Base-by-base conservation (phyloP, 1,284 basidiomycete species). In the Tilletia horrida region DNA sequence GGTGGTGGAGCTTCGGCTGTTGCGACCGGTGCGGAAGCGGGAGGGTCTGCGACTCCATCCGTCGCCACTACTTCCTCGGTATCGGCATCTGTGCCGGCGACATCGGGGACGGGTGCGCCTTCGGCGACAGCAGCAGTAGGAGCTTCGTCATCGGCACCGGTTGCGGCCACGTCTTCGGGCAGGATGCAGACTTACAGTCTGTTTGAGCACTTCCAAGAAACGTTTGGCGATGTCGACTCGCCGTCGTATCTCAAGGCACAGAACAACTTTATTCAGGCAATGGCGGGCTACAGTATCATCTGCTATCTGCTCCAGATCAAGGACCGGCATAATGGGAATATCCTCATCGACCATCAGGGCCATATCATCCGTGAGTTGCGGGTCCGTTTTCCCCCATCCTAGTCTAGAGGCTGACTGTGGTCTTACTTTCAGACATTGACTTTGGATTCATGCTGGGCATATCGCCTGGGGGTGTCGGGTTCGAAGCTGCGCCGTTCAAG, bases 401-500 rank as follows among this genome's bases (percentile, higher is more conserved):
- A 43, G 27, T 35, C 13, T 40, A n/a, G 21, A 18, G 35, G 35
- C 35, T 40, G 35, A 40, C 35, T 40, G 35, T 40, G 35, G 35
- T n/a, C 25, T 35, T 16, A 2, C 42, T 66, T 48, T n/a, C 64
- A 80, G 77, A 97, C 82, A 97, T 97, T 73, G 96, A 98, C 83
- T 99, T 98, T 82, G 96, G 96, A 0, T 98, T 98, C 85, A 96
- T 99, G 87, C 87, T 99, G 2, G 80, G 80, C 43, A 64, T 91
- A 90, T 93, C 93, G 4, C 96, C 96, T 0, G 85, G 85, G 6
- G 95, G 95, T 14, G 96, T 99, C 72, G 92, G 95, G 27, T 98
- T 99, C 81, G 96, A 99, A 84, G 95, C 94, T 14, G 94, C 96
- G 3, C 96, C 96, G 1, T 99, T 99, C 86, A 99, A 99, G 83